Percentiles rank a stretch among this genome's conserved stretches.
These are phyloP conservation scores for Mortierella sp. DNA, from an alignment of 371 early-diverging fungal genomes.

Conservation along the genomic window DNA sequence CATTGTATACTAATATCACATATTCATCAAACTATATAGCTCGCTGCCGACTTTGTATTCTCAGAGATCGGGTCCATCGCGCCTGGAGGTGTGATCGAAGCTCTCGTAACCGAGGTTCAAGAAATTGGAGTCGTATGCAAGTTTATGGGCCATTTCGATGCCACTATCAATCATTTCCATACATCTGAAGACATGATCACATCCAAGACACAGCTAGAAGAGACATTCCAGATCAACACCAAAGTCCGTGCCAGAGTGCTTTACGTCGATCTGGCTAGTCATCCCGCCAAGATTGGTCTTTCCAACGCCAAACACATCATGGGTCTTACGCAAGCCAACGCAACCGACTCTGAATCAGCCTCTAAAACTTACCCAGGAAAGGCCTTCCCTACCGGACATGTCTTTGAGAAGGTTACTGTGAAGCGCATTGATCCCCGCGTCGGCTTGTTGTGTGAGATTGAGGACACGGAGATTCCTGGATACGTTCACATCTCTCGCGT, in stretches of 20 bases:
- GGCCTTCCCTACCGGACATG: slow-evolving; percentile 66
- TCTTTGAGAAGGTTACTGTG: slow-evolving; percentile 67
- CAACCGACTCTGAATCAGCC: slow-evolving; percentile 35
- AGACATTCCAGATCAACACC: slow-evolving; percentile 62
- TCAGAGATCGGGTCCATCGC: slow-evolving; percentile 68
- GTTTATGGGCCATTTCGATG: slow-evolving; percentile 77
- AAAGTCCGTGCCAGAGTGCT: slow-evolving; percentile 71
- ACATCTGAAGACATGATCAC: slow-evolving; percentile 51
- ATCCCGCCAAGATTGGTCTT: slow-evolving; percentile 69
- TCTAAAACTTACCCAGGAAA: slow-evolving; percentile 38
- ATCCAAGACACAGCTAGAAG: slow-evolving; percentile 57
- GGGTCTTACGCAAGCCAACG: slow-evolving; percentile 53
- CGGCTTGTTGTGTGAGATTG: slow-evolving; percentile 68
- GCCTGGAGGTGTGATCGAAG: slow-evolving; percentile 72
- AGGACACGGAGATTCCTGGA: slow-evolving; percentile 61
- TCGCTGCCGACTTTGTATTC: slow-evolving; percentile 55
- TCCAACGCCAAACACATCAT: slow-evolving; percentile 66
- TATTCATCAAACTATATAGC: slow-evolving; percentile 16
- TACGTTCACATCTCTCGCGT: slow-evolving; percentile 77
- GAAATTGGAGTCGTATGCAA: slow-evolving; percentile 69
- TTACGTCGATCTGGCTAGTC: slow-evolving; percentile 66
- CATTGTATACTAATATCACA: not conserved
- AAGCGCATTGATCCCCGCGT: slow-evolving; percentile 63
- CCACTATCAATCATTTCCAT: slow-evolving; percentile 67
- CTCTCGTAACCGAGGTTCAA: slow-evolving; percentile 62